A percentile compares a stretch with the other conserved stretches of the same genome.
These are phyloP conservation scores for Pythium dissimile DNA, from an alignment of 352 stramenopile genomes.

Conservation along the genomic window DNA sequence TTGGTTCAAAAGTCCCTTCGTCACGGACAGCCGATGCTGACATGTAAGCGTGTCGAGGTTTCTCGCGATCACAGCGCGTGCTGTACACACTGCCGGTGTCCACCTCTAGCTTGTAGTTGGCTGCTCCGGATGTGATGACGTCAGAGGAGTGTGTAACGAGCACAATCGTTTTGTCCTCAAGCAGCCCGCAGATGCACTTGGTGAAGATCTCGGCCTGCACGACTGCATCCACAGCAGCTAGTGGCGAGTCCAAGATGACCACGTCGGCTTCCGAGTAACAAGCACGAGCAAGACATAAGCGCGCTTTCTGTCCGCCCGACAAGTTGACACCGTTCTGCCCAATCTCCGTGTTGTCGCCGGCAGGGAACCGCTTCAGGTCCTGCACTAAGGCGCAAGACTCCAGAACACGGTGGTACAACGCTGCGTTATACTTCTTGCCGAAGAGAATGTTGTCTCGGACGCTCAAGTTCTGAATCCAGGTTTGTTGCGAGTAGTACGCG, in stretches of 20 bases:
- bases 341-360: constrained; percentile 92
- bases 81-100: background rate
- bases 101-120: background rate
- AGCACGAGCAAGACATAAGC: constrained; percentile 55
- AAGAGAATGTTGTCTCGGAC: constrained; percentile 89
- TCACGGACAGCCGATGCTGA: background rate
- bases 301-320: constrained; percentile 80
- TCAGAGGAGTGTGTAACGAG: constrained; percentile 11
- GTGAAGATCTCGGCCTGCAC: constrained; percentile 89
- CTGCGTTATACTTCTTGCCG: constrained; percentile 48
- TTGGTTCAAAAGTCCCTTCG: background rate
- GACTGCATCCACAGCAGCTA: constrained; percentile 92
- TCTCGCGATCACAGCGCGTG: background rate
- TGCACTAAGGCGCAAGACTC: constrained; percentile 75
- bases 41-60: background rate
- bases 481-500: constrained; percentile 73
- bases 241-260: constrained; percentile 90
- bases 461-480: constrained; percentile 78
- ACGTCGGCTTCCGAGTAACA: constrained; percentile 65
- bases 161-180: constrained; percentile 16
- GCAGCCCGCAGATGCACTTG: constrained; percentile 35
- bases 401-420: constrained; percentile 46
- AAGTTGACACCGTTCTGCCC: constrained; percentile 95
- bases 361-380: constrained; percentile 82
- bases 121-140: constrained; percentile 11